Evolutionary conservation across 805 yeast genomes (phyloP).

Genomic region (Torulaspora delbrueckii): DNA sequence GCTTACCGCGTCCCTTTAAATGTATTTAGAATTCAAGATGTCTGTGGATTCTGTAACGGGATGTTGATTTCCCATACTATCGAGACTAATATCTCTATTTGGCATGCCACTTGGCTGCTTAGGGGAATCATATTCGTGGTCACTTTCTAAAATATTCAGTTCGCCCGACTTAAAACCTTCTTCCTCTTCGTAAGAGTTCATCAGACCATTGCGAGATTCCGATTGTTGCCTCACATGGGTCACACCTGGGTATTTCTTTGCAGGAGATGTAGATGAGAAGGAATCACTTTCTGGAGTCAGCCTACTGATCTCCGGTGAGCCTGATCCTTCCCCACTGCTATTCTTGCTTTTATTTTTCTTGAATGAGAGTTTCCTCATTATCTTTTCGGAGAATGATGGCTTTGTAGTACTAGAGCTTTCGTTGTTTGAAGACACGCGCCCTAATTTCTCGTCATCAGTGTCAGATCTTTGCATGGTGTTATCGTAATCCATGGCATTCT

Average conservation of each 20-base stretch:
- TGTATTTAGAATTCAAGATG: constrained; percentile 10
- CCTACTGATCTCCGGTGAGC: constrained; percentile 9
- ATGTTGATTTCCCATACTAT: constrained; percentile 14
- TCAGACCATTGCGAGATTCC: constrained; percentile 30
- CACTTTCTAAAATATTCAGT: constrained; percentile 15
- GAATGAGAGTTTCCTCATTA: constrained; percentile 24
- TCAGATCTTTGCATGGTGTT: constrained; percentile 11
- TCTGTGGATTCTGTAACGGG: constrained; percentile 15
- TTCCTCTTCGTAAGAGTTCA: constrained; percentile 24
- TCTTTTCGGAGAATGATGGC: constrained; percentile 23
- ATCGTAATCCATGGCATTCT: constrained; percentile 8
- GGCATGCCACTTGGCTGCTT: constrained; percentile 9
- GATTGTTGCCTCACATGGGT: constrained; percentile 27
- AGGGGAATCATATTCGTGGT: background rate
- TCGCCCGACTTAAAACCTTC: constrained; percentile 13
- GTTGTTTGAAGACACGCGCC: constrained; percentile 11
- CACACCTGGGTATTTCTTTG: constrained; percentile 25
- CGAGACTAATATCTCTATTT: constrained; percentile 22
- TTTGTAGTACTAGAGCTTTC: constrained; percentile 12
- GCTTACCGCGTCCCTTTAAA: background rate
- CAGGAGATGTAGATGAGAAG: constrained; percentile 8
- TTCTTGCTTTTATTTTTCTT: constrained; percentile 11
- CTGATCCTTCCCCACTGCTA: constrained; percentile 1
- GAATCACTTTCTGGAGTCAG: constrained; percentile 14
- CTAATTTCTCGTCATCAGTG: constrained; percentile 18